Percentiles rank a stretch among this genome's conserved stretches.
Conservation (phyloP, 2,329 filamentous ascomycete species). For the Alternaria postmessia region DNA sequence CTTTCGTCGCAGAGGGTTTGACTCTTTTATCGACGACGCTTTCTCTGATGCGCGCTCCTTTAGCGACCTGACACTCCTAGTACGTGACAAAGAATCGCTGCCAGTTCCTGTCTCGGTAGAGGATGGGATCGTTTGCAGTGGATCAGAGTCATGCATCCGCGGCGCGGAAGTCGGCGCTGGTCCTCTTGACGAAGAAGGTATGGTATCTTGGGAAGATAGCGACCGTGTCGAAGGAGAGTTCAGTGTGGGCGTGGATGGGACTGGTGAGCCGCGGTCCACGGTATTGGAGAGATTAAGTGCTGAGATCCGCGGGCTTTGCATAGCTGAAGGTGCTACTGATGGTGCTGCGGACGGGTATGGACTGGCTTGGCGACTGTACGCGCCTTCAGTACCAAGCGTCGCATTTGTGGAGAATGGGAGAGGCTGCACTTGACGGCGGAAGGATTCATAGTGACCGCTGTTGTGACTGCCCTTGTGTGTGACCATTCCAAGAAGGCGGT, state of each 20-base stretch:
- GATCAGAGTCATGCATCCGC: constrained; percentile 36
- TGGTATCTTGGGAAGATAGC: constrained; percentile 46
- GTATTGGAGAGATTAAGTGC: constrained; percentile 37
- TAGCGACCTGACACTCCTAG: constrained; percentile 40
- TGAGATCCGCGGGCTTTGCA: constrained; percentile 58
- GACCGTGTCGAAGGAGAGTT: constrained; percentile 45
- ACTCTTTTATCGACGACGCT: constrained; percentile 56
- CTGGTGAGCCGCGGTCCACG: constrained; percentile 38
- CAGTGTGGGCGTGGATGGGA: constrained; percentile 32
- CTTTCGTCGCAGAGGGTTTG: constrained; percentile 60
- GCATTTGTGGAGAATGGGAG: constrained; percentile 84
- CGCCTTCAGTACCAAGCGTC: constrained; percentile 76
- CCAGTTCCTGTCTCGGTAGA: constrained; percentile 23
- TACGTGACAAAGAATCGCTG: constrained; percentile 30
- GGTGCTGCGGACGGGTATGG: constrained; percentile 55
- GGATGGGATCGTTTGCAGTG: constrained; percentile 25
- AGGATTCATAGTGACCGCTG: constrained; percentile 96
- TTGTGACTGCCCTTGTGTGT: constrained; percentile 96
- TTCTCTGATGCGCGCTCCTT: constrained; percentile 44
- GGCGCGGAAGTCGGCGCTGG: constrained; percentile 44
- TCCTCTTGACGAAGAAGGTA: constrained; percentile 28
- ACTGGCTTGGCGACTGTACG: constrained; percentile 70
- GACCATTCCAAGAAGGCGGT: constrained; percentile 85
- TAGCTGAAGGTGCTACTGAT: constrained; percentile 47
- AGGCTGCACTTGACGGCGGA: constrained; percentile 82